Conservation (phyloP, 805 yeast genomes). For the Saccharomycopsis sp. region DNA sequence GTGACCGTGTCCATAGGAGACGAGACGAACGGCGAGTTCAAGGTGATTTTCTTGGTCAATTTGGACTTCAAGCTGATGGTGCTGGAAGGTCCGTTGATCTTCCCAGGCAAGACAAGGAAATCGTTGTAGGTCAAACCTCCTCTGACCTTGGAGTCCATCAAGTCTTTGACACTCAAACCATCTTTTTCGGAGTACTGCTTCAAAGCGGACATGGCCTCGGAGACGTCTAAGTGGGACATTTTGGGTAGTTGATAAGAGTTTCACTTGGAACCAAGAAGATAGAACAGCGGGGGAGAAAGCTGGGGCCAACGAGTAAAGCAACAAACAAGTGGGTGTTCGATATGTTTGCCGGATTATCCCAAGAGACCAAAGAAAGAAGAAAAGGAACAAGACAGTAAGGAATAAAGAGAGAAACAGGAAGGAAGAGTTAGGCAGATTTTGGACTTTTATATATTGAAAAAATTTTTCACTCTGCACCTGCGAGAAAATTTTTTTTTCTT, state of each 20-base stretch:
- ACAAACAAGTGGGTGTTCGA: neutral
- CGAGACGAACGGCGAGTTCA: slow-evolving; percentile 92
- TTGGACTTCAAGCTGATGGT: slow-evolving; percentile 73
- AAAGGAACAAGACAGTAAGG: neutral
- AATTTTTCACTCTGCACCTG: no score
- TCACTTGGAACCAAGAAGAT: neutral
- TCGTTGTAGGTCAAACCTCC: slow-evolving; percentile 99
- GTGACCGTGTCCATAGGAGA: slow-evolving; percentile 99
- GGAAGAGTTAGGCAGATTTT: neutral
- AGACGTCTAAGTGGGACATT: slow-evolving; percentile 34
- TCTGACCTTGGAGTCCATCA: slow-evolving; percentile 83
- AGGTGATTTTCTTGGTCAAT: slow-evolving; percentile 84
- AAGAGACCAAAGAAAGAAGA: neutral
- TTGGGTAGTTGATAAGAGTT: neutral
- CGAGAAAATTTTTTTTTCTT: no score
- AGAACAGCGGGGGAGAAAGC: neutral
- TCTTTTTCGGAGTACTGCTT: slow-evolving; percentile 63
- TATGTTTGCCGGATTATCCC: neutral
- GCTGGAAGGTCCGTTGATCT: slow-evolving; percentile 80
- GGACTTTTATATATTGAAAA: neutral
- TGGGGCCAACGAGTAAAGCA: neutral
- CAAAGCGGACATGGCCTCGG: slow-evolving; percentile 65
- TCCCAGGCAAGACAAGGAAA: slow-evolving; percentile 91
- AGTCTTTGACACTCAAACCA: slow-evolving; percentile 74
- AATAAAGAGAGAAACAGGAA: neutral